phyloP scores from a whole-genome alignment of 2,329 filamentous ascomycete genomes.

The Calonectria honghensis region DNA sequence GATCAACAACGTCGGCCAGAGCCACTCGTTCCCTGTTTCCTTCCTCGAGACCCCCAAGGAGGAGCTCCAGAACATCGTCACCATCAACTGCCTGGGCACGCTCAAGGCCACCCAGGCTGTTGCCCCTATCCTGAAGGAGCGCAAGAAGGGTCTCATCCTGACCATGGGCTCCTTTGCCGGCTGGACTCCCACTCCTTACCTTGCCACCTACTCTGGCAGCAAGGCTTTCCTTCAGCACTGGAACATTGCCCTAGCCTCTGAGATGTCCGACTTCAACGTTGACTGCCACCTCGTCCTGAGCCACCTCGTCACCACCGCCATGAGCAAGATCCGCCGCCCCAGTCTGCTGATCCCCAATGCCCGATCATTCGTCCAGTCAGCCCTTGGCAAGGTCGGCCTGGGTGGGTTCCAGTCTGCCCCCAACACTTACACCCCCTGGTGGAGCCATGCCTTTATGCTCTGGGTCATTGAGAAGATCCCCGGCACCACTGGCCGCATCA shows the following conservation, averaged over 20 bases:
- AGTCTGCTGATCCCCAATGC: slow-evolving; percentile 87
- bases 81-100: slow-evolving; percentile 95
- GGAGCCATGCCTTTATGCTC: slow-evolving; percentile 92
- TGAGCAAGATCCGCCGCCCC: slow-evolving; percentile 94
- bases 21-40: slow-evolving; percentile 92
- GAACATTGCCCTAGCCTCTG: slow-evolving; percentile 89
- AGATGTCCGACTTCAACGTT: slow-evolving; percentile 87
- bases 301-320: slow-evolving; percentile 95
- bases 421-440: slow-evolving; percentile 93
- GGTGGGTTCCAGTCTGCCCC: slow-evolving; percentile 86
- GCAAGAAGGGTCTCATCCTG: slow-evolving; percentile 90
- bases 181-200: slow-evolving; percentile 90
- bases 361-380: slow-evolving; percentile 85
- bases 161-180: slow-evolving; percentile 99
- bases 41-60: slow-evolving; percentile 87
- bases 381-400: slow-evolving; percentile 87
- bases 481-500: slow-evolving; percentile 69
- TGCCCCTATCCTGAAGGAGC: slow-evolving; percentile 87
- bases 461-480: slow-evolving; percentile 82
- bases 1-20: slow-evolving; percentile 97
- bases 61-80: slow-evolving; percentile 93
- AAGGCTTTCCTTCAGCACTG: slow-evolving; percentile 99
- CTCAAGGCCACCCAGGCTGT: slow-evolving; percentile 91
- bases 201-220: slow-evolving; percentile 97
- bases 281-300: slow-evolving; percentile 94